Base-by-base conservation (phyloP, 176 grass and related monocot genomes). In the Microstegium vimineum region DNA sequence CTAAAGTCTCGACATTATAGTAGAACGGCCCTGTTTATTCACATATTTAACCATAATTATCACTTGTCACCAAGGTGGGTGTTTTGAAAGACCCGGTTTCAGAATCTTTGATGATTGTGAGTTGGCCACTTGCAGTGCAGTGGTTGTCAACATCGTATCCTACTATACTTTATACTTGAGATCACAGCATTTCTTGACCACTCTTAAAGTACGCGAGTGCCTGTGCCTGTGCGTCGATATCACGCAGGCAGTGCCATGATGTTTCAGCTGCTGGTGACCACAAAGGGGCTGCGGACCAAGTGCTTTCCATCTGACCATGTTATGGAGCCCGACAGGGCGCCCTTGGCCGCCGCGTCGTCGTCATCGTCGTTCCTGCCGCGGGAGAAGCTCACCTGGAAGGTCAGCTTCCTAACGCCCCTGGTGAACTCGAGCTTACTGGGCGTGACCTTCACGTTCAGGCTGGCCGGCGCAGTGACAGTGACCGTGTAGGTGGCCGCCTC, bases 221-320 rank as follows among this genome's bases (percentile, higher is more conserved):
- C 9, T 13, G 33, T 33, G 66, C 8, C 10, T 6, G n/a, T 12
- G 10, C n/a, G 8, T 61, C n/a, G 10, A 61, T 27, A 26, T 56
- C 22, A 26, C 56, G 25, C 57, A 17, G 14, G 4, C 45, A 5
- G 6, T 49, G 17, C 45, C 45, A 20, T 17, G 13, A 4, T 28
- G 13, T 60, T 59, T 88, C 69, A 80, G 62, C 12, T 68, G 38
- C 7, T 69, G 37, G 47, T 68, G 30, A 94, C 59, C 22, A 77
- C 88, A 62, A 98, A 93, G 17, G 92, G 83, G 86, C 92, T 98
- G 80, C 82, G 89, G 47, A 98, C 92, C 70, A 38, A 77, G 42
- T 94, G 90, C 17, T 86, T 89, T 16, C 92, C 95, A 82, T 98
- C 95, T 1, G 95, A 94, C 95, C 92, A 98, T 25, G 85, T 91